These are phyloP conservation scores for Pterula multifida DNA, from an alignment of 1,284 basidiomycete genomes.

Conservation along the genomic window DNA sequence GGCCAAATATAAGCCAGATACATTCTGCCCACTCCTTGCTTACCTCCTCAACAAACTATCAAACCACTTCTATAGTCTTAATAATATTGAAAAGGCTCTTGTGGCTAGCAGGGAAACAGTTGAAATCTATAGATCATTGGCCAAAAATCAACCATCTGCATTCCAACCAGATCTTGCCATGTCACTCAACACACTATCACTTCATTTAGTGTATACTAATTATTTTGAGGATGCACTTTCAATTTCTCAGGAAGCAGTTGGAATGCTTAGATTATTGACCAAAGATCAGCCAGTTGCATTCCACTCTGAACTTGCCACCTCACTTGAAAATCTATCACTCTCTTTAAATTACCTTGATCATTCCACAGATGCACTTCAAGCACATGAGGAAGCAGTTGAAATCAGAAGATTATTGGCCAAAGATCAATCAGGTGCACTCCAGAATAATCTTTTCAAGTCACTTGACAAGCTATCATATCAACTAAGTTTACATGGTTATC, in stretches of 20 bases:
- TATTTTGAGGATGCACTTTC: neutral
- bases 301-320: neutral
- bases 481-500: neutral
- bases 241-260: constrained; percentile 1
- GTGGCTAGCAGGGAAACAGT: constrained; percentile 1
- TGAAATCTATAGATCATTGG: neutral
- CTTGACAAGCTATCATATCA: constrained; percentile 1
- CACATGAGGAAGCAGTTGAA: neutral
- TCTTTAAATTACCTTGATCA: neutral
- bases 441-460: neutral
- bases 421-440: neutral
- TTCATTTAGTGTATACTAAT: neutral
- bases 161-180: neutral
- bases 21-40: too few species aligned
- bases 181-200: constrained; percentile 4
- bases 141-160: neutral
- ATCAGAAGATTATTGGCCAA: neutral
- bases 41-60: constrained; percentile 4
- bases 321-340: neutral
- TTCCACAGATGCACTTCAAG: neutral
- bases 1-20: too few species aligned
- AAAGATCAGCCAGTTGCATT: neutral
- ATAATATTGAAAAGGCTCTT: constrained; percentile 4
- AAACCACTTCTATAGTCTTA: neutral
- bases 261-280: neutral